phyloP scores from a whole-genome alignment of 2,329 filamentous ascomycete species.

The Zopfia rhizophila region DNA sequence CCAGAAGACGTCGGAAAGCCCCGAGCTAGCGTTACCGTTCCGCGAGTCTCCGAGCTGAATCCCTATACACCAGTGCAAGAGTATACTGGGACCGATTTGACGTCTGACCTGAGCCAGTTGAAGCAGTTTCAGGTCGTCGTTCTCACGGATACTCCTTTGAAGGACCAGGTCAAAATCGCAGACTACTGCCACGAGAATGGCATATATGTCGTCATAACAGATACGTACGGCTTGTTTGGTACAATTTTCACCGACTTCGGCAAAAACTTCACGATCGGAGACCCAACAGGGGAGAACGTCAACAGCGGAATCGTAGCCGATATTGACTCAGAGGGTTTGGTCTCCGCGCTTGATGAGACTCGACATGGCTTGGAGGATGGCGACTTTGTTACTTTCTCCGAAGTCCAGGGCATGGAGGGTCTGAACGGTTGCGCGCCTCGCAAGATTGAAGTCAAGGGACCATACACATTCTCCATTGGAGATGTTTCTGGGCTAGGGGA shows the following conservation, averaged over 20 bases:
- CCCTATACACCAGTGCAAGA: constrained; percentile 92
- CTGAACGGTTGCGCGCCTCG: constrained; percentile 85
- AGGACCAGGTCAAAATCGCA: constrained; percentile 83
- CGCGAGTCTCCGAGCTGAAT: constrained; percentile 92
- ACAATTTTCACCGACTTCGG: constrained; percentile 98
- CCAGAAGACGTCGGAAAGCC: constrained; percentile 91
- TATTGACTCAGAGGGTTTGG: constrained; percentile 88
- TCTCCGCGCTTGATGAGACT: constrained; percentile 93
- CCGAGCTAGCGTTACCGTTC: constrained; percentile 85
- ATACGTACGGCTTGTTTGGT: constrained; percentile 94
- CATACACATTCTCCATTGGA: constrained; percentile 97
- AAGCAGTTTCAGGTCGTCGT: constrained; percentile 94
- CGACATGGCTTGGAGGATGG: constrained; percentile 96
- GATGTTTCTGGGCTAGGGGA: constrained; percentile 87
- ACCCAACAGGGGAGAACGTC: constrained; percentile 89
- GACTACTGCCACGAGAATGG: constrained; percentile 95
- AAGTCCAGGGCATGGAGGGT: constrained; percentile 90
- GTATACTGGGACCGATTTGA: constrained; percentile 72
- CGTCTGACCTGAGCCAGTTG: constrained; percentile 79
- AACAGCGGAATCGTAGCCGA: constrained; percentile 88
- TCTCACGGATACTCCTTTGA: constrained; percentile 83
- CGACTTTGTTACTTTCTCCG: constrained; percentile 94
- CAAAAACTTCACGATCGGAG: constrained; percentile 88
- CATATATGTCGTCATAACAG: constrained; percentile 87
- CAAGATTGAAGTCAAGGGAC: constrained; percentile 91